Conservation (phyloP, 441 rosid species). For the Rhodomyrtus psidioides region DNA sequence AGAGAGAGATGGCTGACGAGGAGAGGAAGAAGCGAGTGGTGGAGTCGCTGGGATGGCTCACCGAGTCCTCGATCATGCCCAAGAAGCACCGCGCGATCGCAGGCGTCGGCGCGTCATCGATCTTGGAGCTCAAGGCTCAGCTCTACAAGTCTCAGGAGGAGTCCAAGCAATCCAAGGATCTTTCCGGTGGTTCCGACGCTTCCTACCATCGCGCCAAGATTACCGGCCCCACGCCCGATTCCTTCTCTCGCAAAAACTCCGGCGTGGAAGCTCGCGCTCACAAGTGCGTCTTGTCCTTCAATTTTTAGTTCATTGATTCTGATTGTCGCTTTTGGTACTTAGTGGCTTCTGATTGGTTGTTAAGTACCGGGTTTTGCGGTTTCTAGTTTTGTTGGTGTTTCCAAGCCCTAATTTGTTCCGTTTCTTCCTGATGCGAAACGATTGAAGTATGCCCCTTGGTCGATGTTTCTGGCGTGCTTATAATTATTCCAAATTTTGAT, state of each 20-base stretch:
- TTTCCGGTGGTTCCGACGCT: conserved; percentile 42
- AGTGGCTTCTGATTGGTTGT: not conserved
- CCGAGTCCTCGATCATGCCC: conserved; percentile 86
- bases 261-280: conserved; percentile 74
- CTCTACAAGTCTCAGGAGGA: conserved; percentile 87
- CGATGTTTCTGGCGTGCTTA: no score
- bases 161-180: conserved; percentile 49
- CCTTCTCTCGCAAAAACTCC: conserved; percentile 60
- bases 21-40: conserved; percentile 54
- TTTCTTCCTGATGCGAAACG: not conserved
- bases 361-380: not conserved
- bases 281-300: conserved; percentile 25
- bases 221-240: conserved; percentile 32
- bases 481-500: not conserved
- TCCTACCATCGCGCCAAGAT: conserved; percentile 78
- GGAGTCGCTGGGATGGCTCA: conserved; percentile 93
- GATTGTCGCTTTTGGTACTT: not conserved
- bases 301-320: not conserved
- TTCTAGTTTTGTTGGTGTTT: not conserved
- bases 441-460: not conserved
- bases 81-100: conserved; percentile 79
- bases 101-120: conserved; percentile 85
- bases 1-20: conserved; percentile 31
- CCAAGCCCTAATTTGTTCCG: not conserved
- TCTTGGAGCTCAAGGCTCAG: conserved; percentile 85